Evolutionary conservation across 23 red algal genomes (phyloP).

Genomic region (Gracilaria vermiculophylla): DNA sequence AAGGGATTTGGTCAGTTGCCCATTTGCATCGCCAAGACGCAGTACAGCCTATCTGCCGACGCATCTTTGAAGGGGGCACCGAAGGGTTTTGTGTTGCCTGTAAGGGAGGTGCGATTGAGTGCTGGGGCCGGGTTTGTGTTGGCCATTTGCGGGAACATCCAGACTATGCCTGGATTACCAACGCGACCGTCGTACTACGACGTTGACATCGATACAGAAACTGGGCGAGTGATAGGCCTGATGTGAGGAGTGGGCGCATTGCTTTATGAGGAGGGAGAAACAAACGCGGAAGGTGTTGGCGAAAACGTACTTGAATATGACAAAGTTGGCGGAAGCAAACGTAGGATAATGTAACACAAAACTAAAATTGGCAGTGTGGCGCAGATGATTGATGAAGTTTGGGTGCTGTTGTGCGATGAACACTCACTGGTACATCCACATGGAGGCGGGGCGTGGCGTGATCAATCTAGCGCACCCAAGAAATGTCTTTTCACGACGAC

Average conservation of each 20-base stretch:
- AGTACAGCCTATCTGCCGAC: slow-evolving; percentile 93
- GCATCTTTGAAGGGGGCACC: slow-evolving; percentile 84
- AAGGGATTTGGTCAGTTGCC: slow-evolving; percentile 88
- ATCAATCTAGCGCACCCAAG: slow-evolving; percentile 60
- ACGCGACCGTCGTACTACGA: slow-evolving; percentile 96
- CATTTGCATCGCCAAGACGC: slow-evolving; percentile 98
- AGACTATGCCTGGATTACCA: slow-evolving; percentile 97
- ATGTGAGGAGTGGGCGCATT: slow-evolving; percentile 24
- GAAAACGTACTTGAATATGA: not conserved
- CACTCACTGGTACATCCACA: too few relatives aligned
- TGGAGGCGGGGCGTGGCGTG: too few relatives aligned
- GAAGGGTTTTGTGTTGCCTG: slow-evolving; percentile 78
- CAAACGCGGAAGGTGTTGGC: not conserved
- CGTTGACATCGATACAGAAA: slow-evolving; percentile 89
- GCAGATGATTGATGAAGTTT: not conserved
- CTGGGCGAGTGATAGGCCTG: slow-evolving; percentile 77
- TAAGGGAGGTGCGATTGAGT: slow-evolving; percentile 87
- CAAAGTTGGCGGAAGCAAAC: too few relatives aligned
- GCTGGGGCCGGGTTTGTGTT: slow-evolving; percentile 97
- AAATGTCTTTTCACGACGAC: slow-evolving; percentile 58
- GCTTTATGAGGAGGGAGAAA: not conserved
- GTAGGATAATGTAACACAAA: not conserved
- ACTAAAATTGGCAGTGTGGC: not conserved
- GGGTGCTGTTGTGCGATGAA: too few relatives aligned
- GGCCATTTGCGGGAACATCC: slow-evolving; percentile 83